Percentiles rank a stretch among this genome's conserved stretches.
Conservation (phyloP, 2,329 filamentous ascomycete genomes). For the Drechslerella coelobrocha region DNA sequence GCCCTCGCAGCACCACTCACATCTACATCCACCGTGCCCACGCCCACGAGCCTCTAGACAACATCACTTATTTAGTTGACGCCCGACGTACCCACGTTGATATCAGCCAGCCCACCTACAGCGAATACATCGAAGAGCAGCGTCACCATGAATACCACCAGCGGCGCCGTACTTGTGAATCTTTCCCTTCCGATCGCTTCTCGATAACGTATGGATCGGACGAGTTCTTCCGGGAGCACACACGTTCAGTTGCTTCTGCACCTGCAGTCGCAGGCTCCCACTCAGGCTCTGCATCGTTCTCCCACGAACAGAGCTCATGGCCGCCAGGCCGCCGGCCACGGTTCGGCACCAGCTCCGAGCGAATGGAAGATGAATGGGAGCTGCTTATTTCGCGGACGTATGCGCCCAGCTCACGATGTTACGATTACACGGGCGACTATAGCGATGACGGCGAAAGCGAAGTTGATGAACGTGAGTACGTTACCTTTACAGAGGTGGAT, state of each 20-base stretch:
- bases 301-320: no score
- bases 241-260: no score
- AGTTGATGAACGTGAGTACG: slow-evolving; percentile 16
- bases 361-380: slow-evolving; percentile 10
- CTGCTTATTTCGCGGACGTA: background rate
- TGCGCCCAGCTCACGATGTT: no score
- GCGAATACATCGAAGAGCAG: background rate
- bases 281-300: no score
- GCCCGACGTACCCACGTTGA: background rate
- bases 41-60: background rate
- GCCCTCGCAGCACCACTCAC: background rate
- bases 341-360: no score
- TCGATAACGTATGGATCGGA: no score
- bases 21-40: slow-evolving; percentile 18
- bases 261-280: no score
- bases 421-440: background rate
- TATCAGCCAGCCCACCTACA: background rate
- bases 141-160: no score
- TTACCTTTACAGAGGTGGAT: background rate
- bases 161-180: no score
- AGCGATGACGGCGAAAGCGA: slow-evolving; percentile 4
- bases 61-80: background rate
- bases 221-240: no score
- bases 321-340: no score
- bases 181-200: no score